Conservation (phyloP, 1,284 basidiomycete genomes). For the Peniophora sp. region DNA sequence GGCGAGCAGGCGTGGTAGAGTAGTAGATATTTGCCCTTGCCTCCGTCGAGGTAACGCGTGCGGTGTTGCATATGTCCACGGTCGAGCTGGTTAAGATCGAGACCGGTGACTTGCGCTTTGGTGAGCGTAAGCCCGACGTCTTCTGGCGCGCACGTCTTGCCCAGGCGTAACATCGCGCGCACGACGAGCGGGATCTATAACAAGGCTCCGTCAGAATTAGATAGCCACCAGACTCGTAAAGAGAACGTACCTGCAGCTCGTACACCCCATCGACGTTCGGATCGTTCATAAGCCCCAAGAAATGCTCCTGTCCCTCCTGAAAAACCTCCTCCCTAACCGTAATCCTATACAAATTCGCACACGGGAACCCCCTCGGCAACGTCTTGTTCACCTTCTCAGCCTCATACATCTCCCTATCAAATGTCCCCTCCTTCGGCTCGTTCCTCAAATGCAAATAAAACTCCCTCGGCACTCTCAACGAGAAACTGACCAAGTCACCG, state of each 20-base stretch:
- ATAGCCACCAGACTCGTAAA: background rate
- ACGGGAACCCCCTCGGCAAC: constrained; percentile 76
- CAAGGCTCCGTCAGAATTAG: constrained; percentile 4
- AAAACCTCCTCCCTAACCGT: constrained; percentile 82
- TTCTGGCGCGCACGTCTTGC: constrained; percentile 73
- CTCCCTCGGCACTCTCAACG: constrained; percentile 81
- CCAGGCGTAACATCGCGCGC: constrained; percentile 80
- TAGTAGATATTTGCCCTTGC: constrained; percentile 77
- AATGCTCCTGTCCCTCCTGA: constrained; percentile 82
- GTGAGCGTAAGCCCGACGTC: constrained; percentile 71
- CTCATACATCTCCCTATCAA: constrained; percentile 64
- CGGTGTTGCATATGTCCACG: constrained; percentile 50
- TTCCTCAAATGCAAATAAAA: constrained; percentile 91
- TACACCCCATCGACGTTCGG: constrained; percentile 95
- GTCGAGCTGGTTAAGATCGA: constrained; percentile 83
- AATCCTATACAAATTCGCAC: constrained; percentile 79
- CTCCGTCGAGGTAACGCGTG: constrained; percentile 74
- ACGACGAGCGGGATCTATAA: constrained; percentile 76
- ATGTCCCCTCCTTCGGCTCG: constrained; percentile 51
- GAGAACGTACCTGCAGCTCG: constrained; percentile 70
- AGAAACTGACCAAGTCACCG: constrained; percentile 70
- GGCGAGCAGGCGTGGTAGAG: constrained; percentile 84
- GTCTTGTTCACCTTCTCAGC: constrained; percentile 72
- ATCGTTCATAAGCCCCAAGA: constrained; percentile 88
- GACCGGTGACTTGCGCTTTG: constrained; percentile 76